Evolutionary conservation across 2,329 filamentous ascomycete genomes (phyloP), one percentile per base, ranked within the genome.

Genomic region (Aspergillus sp.): DNA sequence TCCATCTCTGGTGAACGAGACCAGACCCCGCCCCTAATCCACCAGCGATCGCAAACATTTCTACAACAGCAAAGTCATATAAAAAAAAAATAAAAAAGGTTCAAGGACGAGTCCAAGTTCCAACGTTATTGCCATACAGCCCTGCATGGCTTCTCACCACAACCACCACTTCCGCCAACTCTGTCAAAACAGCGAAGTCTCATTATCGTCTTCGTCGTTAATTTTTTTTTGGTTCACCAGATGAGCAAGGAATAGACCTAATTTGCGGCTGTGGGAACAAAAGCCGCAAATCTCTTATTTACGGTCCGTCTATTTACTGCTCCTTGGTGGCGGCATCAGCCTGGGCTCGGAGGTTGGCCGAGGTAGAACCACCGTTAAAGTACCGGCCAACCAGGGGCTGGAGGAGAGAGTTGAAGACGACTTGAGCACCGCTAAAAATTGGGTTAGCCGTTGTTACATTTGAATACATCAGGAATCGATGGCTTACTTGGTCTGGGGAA

Each of bases 381-480:
- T 97, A 96, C 78, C 92, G 91, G 76, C 91, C 85, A 75, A 98
- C 89, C 70, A 96, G 86, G 68, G 95, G 95, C 74, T 90, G 87
- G 75, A 99, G 80, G 85, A 98, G 91, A 63, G 93, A 96, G 78
- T 91, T 89, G 90, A 98, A 99, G 81, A 99, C 84, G 73, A 98
- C 80, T 78, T 98, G 92, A 71, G 95, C 93, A 74, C 95, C 95
- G 75, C 95, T 98, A 63, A 49, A 17, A 24, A 38, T 62, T 24
- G 32, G 62, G 56, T 57, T 44, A 54, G 44, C 50, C 26, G 55
- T 56, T 54, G 55, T 24, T 8, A 3, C 34, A 38, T 18, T 15
- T 12, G 24, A 15, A 43, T 15, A 12, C 12, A 13, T 26, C 20
- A 1, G n/a, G 9, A 38, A 20, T 15, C 49, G 22, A 48, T 51